These are phyloP conservation scores for Paramecium bursaria DNA, from an alignment of 73 alveolate genomes.

Conservation along the genomic window DNA sequence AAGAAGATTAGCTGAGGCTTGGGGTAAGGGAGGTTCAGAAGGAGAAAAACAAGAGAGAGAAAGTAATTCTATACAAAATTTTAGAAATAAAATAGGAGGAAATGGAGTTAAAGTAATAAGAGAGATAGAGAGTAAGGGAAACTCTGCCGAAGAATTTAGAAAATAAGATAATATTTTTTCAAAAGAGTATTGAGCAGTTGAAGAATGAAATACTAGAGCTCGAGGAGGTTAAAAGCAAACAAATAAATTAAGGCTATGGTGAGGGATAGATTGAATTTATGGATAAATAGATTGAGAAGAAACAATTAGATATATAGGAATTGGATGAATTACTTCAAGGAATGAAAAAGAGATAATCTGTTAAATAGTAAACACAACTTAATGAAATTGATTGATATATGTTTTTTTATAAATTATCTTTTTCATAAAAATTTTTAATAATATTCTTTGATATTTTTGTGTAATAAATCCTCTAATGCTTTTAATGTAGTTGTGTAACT, in stretches of 20 bases:
- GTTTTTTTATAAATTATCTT: too few species aligned
- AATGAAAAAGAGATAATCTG: too few species aligned
- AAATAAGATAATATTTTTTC: slow-evolving; percentile 1
- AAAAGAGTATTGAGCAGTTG: not conserved
- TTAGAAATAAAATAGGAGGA: slow-evolving; percentile 47
- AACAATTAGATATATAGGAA: too few species aligned
- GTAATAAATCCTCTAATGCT: slow-evolving; percentile 1
- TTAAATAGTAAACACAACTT: too few species aligned
- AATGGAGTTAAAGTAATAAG: not conserved
- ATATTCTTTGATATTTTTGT: not conserved
- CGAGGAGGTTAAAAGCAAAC: not conserved
- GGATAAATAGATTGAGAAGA: too few species aligned
- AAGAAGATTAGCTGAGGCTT: slow-evolving; percentile 94
- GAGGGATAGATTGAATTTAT: too few species aligned
- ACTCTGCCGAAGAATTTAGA: slow-evolving; percentile 8
- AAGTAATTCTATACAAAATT: not conserved
- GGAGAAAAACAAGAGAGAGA: slow-evolving; percentile 93
- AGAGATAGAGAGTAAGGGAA: not conserved
- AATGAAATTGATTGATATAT: too few species aligned
- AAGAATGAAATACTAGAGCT: slow-evolving; percentile 11
- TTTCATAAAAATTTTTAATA: slow-evolving; percentile 50
- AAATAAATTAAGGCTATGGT: not conserved
- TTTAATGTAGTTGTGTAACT: slow-evolving; percentile 42
- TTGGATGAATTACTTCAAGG: too few species aligned
- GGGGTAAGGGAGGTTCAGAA: slow-evolving; percentile 89